Percentiles rank a stretch among this genome's conserved stretches.
Conservation (phyloP, 2,329 filamentous ascomycete species). For the Aspergillus bombycis region DNA sequence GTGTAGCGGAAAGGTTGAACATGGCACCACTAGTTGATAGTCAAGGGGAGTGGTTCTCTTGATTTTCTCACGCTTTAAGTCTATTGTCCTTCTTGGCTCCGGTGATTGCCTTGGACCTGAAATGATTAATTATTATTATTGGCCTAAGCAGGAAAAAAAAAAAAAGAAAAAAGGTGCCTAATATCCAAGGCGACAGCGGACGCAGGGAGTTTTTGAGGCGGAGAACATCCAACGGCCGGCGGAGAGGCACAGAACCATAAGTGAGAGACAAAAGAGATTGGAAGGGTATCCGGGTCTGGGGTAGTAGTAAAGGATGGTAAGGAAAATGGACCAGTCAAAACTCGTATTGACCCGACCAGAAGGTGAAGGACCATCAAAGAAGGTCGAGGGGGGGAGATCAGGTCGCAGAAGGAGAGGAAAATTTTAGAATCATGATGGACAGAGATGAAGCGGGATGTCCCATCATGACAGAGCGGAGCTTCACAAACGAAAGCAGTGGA, state of each 20-base stretch:
- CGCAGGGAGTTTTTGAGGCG: constrained; percentile 24
- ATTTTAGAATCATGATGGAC: neutral
- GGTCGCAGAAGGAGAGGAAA: neutral
- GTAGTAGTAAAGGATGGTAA: constrained; percentile 12
- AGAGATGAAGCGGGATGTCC: constrained; percentile 13
- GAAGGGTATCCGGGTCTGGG: constrained; percentile 15
- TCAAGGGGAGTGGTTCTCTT: constrained; percentile 6
- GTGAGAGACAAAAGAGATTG: constrained; percentile 12
- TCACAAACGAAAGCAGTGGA: constrained; percentile 21
- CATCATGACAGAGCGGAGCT: constrained; percentile 25
- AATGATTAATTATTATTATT: neutral
- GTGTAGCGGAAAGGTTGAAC: constrained; percentile 23
- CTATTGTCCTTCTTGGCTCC: constrained; percentile 4
- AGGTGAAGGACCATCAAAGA: constrained; percentile 3
- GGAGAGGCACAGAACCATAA: constrained; percentile 20
- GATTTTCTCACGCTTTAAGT: constrained; percentile 8
- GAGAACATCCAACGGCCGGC: constrained; percentile 28
- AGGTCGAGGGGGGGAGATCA: neutral
- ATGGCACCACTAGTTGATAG: constrained; percentile 27
- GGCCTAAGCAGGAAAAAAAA: neutral
- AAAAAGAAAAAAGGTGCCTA: constrained; percentile 7
- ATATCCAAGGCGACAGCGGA: constrained; percentile 20
- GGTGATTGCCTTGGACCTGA: constrained; percentile 6
- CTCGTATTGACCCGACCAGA: neutral
- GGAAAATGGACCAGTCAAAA: constrained; percentile 7